Conservation (phyloP, 371 early-diverging fungal species). For the Apophysomyces trapeziformis region DNA sequence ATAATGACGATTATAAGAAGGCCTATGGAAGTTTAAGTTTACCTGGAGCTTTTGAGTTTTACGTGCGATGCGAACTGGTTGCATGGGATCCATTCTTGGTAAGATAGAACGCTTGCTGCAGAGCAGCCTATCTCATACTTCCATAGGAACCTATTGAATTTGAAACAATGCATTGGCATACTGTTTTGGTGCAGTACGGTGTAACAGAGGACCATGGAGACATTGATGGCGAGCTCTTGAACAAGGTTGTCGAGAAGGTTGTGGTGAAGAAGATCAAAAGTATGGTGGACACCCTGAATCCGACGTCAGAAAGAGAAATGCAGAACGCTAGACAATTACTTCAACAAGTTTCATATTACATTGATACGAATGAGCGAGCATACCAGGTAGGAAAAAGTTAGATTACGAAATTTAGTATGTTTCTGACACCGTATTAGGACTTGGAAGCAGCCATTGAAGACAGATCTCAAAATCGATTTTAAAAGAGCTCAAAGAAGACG, state of each 20-base stretch:
- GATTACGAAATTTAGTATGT: not conserved
- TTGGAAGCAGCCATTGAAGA: no score
- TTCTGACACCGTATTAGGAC: no score
- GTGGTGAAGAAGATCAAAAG: conserved; percentile 39
- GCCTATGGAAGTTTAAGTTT: conserved; percentile 73
- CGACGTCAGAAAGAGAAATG: conserved; percentile 39
- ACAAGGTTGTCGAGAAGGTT: conserved; percentile 59
- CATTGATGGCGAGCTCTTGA: conserved; percentile 59
- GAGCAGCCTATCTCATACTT: not conserved
- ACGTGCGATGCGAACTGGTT: conserved; percentile 66
- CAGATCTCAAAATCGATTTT: no score
- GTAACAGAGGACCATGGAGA: conserved; percentile 49
- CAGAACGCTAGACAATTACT: conserved; percentile 37
- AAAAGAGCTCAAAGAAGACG: no score
- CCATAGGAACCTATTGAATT: conserved; percentile 43
- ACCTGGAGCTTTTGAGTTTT: conserved; percentile 74
- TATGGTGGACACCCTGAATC: conserved; percentile 40
- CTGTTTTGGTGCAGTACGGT: conserved; percentile 50
- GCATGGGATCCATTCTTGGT: conserved; percentile 65
- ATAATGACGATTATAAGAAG: conserved; percentile 68
- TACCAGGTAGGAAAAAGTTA: conserved; percentile 31
- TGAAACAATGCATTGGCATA: conserved; percentile 63
- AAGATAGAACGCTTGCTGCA: not conserved
- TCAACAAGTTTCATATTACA: conserved; percentile 53
- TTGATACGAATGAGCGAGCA: conserved; percentile 41